phyloP scores from a whole-genome alignment of 768 basidiomycete species.

The Tricholoma terreum region DNA sequence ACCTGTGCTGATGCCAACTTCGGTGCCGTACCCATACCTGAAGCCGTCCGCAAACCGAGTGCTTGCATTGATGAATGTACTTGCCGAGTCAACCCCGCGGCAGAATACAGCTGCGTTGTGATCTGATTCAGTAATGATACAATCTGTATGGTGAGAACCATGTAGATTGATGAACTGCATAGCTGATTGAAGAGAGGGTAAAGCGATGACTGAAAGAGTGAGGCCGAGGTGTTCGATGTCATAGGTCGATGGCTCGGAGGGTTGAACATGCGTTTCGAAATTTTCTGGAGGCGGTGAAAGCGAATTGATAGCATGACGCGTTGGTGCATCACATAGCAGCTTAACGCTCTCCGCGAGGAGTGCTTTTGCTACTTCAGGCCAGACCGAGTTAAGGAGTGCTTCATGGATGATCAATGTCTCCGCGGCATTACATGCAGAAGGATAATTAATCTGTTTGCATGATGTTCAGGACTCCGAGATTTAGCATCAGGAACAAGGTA shows the following conservation, averaged over 20 bases:
- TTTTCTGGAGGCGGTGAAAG: slow-evolving; percentile 35
- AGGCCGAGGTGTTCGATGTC: slow-evolving; percentile 86
- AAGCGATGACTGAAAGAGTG: slow-evolving; percentile 74
- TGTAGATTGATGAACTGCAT: slow-evolving; percentile 89
- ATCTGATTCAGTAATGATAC: slow-evolving; percentile 83
- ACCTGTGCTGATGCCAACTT: slow-evolving; percentile 96
- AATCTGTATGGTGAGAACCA: slow-evolving; percentile 94
- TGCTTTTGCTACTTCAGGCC: slow-evolving; percentile 75
- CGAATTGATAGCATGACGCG: slow-evolving; percentile 53
- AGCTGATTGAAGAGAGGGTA: slow-evolving; percentile 70
- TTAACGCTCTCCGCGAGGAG: slow-evolving; percentile 68
- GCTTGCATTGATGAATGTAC: slow-evolving; percentile 92
- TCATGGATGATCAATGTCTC: slow-evolving; percentile 89
- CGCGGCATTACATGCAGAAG: slow-evolving; percentile 91
- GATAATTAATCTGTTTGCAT: slow-evolving; percentile 78
- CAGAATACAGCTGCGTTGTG: slow-evolving; percentile 69
- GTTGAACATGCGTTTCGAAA: slow-evolving; percentile 44
- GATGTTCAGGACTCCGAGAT: background rate
- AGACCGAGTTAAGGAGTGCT: slow-evolving; percentile 65
- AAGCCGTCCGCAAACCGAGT: slow-evolving; percentile 97
- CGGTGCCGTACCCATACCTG: slow-evolving; percentile 94
- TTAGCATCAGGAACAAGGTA: background rate
- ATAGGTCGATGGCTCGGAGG: slow-evolving; percentile 65
- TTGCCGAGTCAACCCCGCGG: slow-evolving; percentile 86
- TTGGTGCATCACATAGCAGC: slow-evolving; percentile 73